Evolutionary conservation across 2,329 filamentous ascomycete species (phyloP), one percentile per base, ranked within the genome.

Genomic region (Diatrype stigma): DNA sequence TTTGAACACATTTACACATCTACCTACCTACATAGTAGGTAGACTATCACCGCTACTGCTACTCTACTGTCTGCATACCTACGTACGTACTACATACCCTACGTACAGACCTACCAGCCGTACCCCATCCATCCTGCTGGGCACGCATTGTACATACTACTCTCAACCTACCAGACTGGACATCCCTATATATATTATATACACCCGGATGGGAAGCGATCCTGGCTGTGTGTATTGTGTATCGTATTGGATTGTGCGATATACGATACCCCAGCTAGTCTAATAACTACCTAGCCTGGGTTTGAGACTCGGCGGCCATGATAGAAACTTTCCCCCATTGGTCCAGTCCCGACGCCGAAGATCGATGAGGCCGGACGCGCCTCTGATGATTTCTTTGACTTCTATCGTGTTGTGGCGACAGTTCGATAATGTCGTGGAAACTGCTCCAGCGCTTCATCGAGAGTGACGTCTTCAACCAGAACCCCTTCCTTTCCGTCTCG

Each of bases 381-480:
- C 52, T 58, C 63, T 44, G 19, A 62, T 60, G 62, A 59, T 61
- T 52, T 51, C 55, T 57, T 60, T 51, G 14, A 58, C 59, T 55
- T 58, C 55, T 55, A 54, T 58, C 54, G 51, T 55, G 54, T 58
- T 53, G 51, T 54, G 57, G 56, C 59, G 53, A 52, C 46, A 56
- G 59, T 61, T 70, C 64, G 70, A 71, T 76, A 44, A 86, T 86
- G 85, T 87, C 85, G 77, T 93, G 89, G 89, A 87, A 92, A 78
- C 79, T 94, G 76, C 81, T 94, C 70, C 87, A 90, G 79, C 85
- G 89, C 73, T 92, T 93, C 82, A 85, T 94, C 77, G 89, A 93
- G 81, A 91, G 87, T 77, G 89, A 94, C 79, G 88, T 94, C 78
- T 94, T 94, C 80, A 93, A 92, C 77, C 86, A 89, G 74, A 87